Evolutionary conservation across 169 alveolate species (phyloP).

Genomic region (Plasmodium vivax): DNA sequence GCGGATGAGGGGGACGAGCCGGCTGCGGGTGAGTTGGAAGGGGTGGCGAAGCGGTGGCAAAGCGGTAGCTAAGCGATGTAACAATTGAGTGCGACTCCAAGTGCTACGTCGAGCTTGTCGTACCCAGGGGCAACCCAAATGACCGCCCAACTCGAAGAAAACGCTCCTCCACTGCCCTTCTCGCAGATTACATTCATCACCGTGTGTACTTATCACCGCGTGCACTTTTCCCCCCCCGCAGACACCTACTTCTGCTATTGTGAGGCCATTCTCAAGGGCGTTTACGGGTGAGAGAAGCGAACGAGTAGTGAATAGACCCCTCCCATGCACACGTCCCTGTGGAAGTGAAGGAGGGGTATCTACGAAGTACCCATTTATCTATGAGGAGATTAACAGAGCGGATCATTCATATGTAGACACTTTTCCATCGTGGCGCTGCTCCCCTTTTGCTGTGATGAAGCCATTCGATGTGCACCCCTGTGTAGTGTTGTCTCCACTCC

Average conservation of each 20-base stretch:
- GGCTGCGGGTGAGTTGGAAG: background rate
- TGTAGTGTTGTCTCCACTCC: background rate
- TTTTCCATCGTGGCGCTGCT: background rate
- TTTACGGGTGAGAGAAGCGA: conserved; percentile 35
- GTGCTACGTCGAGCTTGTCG: background rate
- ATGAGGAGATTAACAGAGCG: background rate
- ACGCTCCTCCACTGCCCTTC: background rate
- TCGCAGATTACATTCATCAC: background rate
- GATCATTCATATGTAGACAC: background rate
- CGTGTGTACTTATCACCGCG: background rate
- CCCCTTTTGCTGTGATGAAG: background rate
- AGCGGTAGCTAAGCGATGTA: too few species aligned
- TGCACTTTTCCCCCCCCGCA: background rate
- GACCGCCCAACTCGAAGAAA: background rate
- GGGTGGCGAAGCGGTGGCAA: background rate
- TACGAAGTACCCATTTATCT: background rate
- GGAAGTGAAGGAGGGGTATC: background rate
- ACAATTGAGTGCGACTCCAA: background rate
- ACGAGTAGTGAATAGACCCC: background rate
- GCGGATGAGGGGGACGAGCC: background rate
- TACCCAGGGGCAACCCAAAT: background rate
- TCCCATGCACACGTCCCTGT: background rate
- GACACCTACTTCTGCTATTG: conserved; percentile 38
- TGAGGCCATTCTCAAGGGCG: conserved; percentile 32
- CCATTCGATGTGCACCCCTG: background rate